A percentile compares a stretch with the other conserved stretches of the same genome.
Conservation (phyloP, 371 early-diverging fungal genomes). For the Apophysomyces elegans region DNA sequence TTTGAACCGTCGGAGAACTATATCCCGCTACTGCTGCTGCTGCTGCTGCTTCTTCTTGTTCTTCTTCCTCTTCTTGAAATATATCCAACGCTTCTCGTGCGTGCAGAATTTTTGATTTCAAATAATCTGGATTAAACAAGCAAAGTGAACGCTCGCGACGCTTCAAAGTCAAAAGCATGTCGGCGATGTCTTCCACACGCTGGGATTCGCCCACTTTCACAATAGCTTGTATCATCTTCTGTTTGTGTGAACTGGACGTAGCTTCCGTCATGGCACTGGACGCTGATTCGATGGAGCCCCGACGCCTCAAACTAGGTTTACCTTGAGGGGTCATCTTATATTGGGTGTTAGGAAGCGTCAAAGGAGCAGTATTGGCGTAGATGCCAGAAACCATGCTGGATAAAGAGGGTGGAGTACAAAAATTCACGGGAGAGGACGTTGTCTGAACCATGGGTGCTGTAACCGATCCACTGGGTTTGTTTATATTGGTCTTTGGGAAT, state of each 20-base stretch:
- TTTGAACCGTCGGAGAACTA: not conserved
- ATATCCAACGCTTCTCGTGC: conserved; percentile 50
- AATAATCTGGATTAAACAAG: conserved; percentile 48
- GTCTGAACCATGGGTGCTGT: not conserved
- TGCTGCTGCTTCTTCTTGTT: conserved; percentile 8
- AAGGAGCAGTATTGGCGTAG: conserved; percentile 2
- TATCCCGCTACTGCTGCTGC: too few relatives aligned
- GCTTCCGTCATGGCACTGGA: conserved; percentile 36
- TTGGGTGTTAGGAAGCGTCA: conserved; percentile 2
- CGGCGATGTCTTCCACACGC: conserved; percentile 45
- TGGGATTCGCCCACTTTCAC: conserved; percentile 23
- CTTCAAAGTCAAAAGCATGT: conserved; percentile 50
- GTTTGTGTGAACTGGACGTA: conserved; percentile 25
- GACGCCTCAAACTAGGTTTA: conserved; percentile 31
- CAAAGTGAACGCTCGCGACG: conserved; percentile 52
- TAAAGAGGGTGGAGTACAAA: conserved; percentile 6
- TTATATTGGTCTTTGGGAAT: not conserved
- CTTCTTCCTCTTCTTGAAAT: conserved; percentile 36
- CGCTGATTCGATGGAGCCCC: conserved; percentile 41
- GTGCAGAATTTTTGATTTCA: conserved; percentile 39
- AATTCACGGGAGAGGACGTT: not conserved
- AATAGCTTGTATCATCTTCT: conserved; percentile 35
- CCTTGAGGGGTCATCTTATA: conserved; percentile 9
- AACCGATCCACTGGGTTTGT: not conserved
- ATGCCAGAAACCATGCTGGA: conserved; percentile 14